These are phyloP conservation scores for Penicillium dipodomyicola DNA, from an alignment of 495 filamentous ascomycete species.

Conservation along the genomic window DNA sequence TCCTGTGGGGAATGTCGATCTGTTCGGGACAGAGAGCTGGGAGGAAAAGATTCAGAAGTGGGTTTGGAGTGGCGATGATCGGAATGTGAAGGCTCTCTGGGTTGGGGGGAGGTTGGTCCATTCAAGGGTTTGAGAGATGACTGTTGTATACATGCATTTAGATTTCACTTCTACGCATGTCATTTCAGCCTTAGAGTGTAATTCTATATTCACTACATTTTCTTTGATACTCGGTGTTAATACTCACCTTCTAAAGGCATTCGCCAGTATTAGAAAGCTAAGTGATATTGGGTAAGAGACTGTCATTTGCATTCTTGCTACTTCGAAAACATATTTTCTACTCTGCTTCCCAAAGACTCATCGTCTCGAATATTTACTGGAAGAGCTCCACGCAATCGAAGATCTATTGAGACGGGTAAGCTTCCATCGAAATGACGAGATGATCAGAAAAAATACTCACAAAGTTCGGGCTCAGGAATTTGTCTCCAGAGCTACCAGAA, in stretches of 20 bases:
- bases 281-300: neutral
- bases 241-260: neutral
- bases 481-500: slow-evolving; percentile 55
- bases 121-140: slow-evolving; percentile 24
- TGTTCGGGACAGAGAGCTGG: slow-evolving; percentile 84
- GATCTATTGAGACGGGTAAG: slow-evolving; percentile 36
- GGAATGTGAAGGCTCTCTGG: slow-evolving; percentile 80
- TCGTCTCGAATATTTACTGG: slow-evolving; percentile 17
- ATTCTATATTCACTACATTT: neutral
- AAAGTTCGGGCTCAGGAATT: slow-evolving; percentile 59
- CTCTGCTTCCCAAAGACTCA: neutral
- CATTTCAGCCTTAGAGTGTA: neutral
- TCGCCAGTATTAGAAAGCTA: neutral
- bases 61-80: slow-evolving; percentile 85
- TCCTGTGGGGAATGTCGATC: slow-evolving; percentile 52
- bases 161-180: neutral
- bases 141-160: neutral
- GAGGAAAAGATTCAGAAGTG: slow-evolving; percentile 82
- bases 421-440: neutral
- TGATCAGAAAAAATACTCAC: slow-evolving; percentile 39
- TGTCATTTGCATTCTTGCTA: neutral
- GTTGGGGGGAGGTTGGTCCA: slow-evolving; percentile 68
- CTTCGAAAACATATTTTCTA: neutral
- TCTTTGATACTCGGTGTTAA: neutral
- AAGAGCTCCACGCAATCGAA: slow-evolving; percentile 58